These are phyloP conservation scores for Prunus yedoensis DNA, from an alignment of 331 rosid genomes.

Conservation along the genomic window DNA sequence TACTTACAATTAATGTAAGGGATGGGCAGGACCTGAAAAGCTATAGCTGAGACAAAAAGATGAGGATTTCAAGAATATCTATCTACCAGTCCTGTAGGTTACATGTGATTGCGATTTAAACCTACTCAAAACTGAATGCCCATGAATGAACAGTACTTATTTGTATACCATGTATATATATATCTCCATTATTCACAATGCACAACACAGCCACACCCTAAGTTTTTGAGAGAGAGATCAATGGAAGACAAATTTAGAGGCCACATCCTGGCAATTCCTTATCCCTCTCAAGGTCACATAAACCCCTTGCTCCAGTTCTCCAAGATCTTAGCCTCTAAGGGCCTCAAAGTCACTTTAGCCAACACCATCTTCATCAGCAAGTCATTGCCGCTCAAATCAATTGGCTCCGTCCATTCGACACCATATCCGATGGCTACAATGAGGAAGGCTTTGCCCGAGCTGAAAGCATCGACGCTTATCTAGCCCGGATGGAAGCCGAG, in stretches of 20 bases:
- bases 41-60: too few species aligned
- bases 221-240: too few species aligned
- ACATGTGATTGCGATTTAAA: not conserved
- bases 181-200: too few species aligned
- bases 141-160: not conserved
- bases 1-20: too few species aligned
- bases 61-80: too few species aligned
- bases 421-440: conserved; percentile 62
- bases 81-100: not conserved
- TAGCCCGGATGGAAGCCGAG: conserved; percentile 26
- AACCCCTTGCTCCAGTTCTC: conserved; percentile 63
- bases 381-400: conserved; percentile 37
- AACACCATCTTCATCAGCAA: conserved; percentile 45
- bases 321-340: conserved; percentile 44
- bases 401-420: conserved; percentile 33
- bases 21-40: too few species aligned
- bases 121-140: not conserved
- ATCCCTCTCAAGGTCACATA: conserved; percentile 69
- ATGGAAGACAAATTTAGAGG: not conserved
- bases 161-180: too few species aligned
- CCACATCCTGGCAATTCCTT: conserved; percentile 52
- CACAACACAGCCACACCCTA: too few species aligned
- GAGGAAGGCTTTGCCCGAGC: conserved; percentile 52
- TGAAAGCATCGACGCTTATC: conserved; percentile 33
- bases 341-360: conserved; percentile 42